Evolutionary conservation across 805 yeast genomes (phyloP).

Genomic region (Wickerhamomyces chaumierensis): DNA sequence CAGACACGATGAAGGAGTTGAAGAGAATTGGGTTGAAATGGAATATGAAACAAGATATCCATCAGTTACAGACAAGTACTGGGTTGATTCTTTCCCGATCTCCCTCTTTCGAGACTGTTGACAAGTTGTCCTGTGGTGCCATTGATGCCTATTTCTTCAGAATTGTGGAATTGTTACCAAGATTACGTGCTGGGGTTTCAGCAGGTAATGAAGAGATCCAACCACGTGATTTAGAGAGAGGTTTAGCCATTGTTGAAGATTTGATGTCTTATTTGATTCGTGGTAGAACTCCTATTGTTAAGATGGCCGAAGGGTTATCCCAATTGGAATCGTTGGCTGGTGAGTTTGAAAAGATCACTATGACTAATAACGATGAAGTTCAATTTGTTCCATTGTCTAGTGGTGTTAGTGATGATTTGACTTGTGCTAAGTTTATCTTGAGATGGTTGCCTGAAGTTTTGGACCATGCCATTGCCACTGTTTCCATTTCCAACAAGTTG

Average conservation of each 20-base stretch:
- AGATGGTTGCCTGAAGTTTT: constrained; percentile 25
- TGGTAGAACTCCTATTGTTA: constrained; percentile 33
- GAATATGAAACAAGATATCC: constrained; percentile 54
- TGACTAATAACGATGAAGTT: constrained; percentile 11
- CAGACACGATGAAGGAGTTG: constrained; percentile 67
- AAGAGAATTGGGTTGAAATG: constrained; percentile 67
- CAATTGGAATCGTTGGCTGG: background rate
- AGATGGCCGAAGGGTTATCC: background rate
- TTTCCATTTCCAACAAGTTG: constrained; percentile 10
- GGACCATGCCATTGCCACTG: constrained; percentile 19
- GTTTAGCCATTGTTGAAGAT: constrained; percentile 68
- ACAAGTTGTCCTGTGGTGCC: constrained; percentile 30
- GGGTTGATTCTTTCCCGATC: constrained; percentile 50
- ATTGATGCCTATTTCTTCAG: constrained; percentile 45
- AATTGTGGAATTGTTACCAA: constrained; percentile 69
- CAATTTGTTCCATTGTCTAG: constrained; percentile 10
- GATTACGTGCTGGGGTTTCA: constrained; percentile 55
- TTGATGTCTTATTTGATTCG: constrained; percentile 46
- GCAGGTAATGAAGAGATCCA: constrained; percentile 67
- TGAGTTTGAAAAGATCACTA: constrained; percentile 4
- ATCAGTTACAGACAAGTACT: constrained; percentile 48
- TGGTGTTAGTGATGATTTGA: constrained; percentile 4
- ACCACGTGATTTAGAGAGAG: constrained; percentile 58
- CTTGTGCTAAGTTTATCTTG: constrained; percentile 9
- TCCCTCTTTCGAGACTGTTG: constrained; percentile 27